Evolutionary conservation across 2,329 filamentous ascomycete genomes (phyloP).

Genomic region (Cladobotryum protrusum): DNA sequence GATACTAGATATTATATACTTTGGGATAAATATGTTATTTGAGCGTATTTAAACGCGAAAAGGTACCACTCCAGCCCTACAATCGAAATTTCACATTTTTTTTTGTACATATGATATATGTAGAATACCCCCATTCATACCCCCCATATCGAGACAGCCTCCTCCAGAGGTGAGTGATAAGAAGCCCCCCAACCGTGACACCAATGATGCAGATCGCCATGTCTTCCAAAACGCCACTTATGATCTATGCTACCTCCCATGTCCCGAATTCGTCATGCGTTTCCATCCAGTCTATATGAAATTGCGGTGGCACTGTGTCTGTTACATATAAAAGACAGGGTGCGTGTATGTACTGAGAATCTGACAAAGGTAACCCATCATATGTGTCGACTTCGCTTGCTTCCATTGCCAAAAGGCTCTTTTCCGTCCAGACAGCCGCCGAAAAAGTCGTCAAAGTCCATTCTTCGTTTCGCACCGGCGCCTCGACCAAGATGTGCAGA

Average conservation of each 20-base stretch:
- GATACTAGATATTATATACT: too few relatives aligned
- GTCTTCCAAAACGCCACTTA: constrained; percentile 31
- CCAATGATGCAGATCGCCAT: constrained; percentile 20
- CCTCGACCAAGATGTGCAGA: constrained; percentile 50
- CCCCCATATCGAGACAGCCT: too few relatives aligned
- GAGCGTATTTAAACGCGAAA: too few relatives aligned
- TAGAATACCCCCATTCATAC: constrained; percentile 12
- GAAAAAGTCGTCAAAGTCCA: constrained; percentile 70
- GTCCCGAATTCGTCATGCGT: constrained; percentile 28
- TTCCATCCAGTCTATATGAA: constrained; percentile 16
- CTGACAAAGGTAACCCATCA: constrained; percentile 15
- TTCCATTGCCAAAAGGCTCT: constrained; percentile 46
- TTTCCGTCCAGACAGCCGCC: constrained; percentile 60
- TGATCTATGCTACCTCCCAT: constrained; percentile 31
- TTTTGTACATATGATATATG: constrained; percentile 4
- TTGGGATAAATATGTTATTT: too few relatives aligned
- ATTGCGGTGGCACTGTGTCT: constrained; percentile 2
- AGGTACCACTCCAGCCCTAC: too few relatives aligned
- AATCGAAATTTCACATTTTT: background rate
- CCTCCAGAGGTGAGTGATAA: constrained; percentile 10
- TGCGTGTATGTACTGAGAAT: constrained; percentile 2
- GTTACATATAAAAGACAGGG: constrained; percentile 8
- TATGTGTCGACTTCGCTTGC: constrained; percentile 47
- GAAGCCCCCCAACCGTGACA: constrained; percentile 9
- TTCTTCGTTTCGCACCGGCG: constrained; percentile 65